A percentile compares a stretch with the other conserved stretches of the same genome.
Conservation (phyloP, 2,329 filamentous ascomycete genomes). For the Penicillium sp. region DNA sequence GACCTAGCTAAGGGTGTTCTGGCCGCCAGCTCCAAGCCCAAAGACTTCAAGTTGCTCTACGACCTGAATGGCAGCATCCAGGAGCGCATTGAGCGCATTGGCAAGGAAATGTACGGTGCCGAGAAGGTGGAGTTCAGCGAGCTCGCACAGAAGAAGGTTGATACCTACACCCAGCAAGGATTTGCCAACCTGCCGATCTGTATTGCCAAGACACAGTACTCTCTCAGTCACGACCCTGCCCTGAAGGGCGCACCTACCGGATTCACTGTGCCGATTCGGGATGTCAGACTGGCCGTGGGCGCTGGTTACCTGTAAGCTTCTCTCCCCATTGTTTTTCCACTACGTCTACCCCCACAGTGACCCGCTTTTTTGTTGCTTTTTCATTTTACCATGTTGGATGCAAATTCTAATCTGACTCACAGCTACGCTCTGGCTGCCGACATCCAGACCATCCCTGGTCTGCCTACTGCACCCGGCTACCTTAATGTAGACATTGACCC, state of each 20-base stretch:
- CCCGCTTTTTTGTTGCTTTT: slow-evolving; percentile 34
- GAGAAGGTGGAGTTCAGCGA: slow-evolving; percentile 88
- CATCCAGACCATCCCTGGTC: slow-evolving; percentile 95
- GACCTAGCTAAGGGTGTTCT: slow-evolving; percentile 87
- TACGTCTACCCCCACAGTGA: background rate
- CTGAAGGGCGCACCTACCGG: slow-evolving; percentile 94
- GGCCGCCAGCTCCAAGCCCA: slow-evolving; percentile 76
- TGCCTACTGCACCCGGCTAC: slow-evolving; percentile 93
- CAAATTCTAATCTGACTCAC: slow-evolving; percentile 10
- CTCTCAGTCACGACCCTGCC: slow-evolving; percentile 85
- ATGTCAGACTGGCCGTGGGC: slow-evolving; percentile 90
- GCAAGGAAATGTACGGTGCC: slow-evolving; percentile 91
- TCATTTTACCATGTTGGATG: background rate
- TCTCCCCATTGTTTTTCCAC: background rate
- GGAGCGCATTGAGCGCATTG: slow-evolving; percentile 87
- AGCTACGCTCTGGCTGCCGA: slow-evolving; percentile 93
- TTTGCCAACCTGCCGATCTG: slow-evolving; percentile 93
- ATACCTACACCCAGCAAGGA: slow-evolving; percentile 89
- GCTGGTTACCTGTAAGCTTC: slow-evolving; percentile 79
- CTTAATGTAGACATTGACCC: slow-evolving; percentile 83
- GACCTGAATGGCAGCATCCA: slow-evolving; percentile 75
- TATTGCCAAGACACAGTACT: slow-evolving; percentile 98
- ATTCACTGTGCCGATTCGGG: slow-evolving; percentile 91
- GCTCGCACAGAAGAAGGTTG: slow-evolving; percentile 91
- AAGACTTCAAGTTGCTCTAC: slow-evolving; percentile 87